Evolutionary conservation across 2,329 filamentous ascomycete species (phyloP).

Genomic region (Exophiala spinifera): DNA sequence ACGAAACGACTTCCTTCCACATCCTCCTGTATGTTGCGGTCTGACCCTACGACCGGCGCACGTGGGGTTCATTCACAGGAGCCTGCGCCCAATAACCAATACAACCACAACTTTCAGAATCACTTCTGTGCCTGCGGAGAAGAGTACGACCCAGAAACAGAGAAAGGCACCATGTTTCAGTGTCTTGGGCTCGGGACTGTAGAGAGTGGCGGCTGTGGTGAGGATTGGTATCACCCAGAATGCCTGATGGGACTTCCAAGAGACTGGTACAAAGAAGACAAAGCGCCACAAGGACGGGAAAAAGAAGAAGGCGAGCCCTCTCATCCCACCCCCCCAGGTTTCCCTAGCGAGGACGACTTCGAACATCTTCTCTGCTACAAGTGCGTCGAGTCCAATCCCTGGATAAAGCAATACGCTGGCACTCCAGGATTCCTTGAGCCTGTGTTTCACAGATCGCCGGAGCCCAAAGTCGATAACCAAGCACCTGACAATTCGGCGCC

Average conservation of each 20-base stretch:
- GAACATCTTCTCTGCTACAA: conserved; percentile 92
- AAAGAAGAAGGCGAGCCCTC: conserved; percentile 31
- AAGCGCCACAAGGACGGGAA: conserved; percentile 35
- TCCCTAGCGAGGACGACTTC: conserved; percentile 85
- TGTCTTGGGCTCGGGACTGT: conserved; percentile 79
- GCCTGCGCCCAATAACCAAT: conserved; percentile 71
- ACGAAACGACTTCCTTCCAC: conserved; percentile 71
- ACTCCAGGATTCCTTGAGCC: conserved; percentile 74
- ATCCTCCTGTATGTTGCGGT: conserved; percentile 71
- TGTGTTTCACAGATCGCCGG: conserved; percentile 50
- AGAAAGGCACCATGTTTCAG: conserved; percentile 98
- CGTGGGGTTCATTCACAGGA: conserved; percentile 79
- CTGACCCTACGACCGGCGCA: conserved; percentile 67
- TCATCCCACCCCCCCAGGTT: conserved; percentile 73
- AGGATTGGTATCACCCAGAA: conserved; percentile 97
- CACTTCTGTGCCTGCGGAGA: conserved; percentile 86
- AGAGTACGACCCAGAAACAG: conserved; percentile 81
- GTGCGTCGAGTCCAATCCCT: conserved; percentile 80
- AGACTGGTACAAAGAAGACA: conserved; percentile 60
- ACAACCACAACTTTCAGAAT: conserved; percentile 95
- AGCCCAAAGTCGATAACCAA: too few species aligned
- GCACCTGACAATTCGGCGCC: too few species aligned
- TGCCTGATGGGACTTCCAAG: conserved; percentile 80
- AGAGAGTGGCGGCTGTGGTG: conserved; percentile 84
- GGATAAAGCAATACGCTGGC: conserved; percentile 86